These are phyloP conservation scores for Talaromyces rugulosus DNA, from an alignment of 2,329 filamentous ascomycete species.

Conservation along the genomic window DNA sequence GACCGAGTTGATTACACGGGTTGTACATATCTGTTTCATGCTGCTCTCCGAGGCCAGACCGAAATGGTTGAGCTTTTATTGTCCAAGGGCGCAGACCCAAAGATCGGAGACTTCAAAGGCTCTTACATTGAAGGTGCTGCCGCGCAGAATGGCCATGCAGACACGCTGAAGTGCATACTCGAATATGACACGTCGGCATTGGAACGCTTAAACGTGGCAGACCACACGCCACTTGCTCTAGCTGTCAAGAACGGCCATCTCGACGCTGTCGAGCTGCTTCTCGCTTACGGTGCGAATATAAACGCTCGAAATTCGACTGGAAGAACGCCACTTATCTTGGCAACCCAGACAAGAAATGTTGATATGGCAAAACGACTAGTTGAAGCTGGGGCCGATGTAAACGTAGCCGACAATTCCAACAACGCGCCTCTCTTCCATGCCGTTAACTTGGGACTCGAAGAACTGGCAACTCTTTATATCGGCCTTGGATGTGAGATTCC, in stretches of 20 bases:
- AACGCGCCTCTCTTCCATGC: neutral
- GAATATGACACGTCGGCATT: neutral
- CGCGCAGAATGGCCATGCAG: neutral
- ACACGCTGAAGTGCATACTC: neutral
- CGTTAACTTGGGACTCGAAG: neutral
- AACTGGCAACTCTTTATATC: neutral
- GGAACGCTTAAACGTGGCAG: neutral
- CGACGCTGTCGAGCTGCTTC: neutral
- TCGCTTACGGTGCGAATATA: neutral
- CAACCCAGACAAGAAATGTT: neutral
- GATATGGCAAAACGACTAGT: neutral
- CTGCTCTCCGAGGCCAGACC: neutral
- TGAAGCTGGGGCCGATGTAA: neutral
- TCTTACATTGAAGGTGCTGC: neutral
- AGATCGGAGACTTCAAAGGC: neutral
- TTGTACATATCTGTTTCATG: neutral
- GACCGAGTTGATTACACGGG: neutral
- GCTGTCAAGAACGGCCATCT: neutral
- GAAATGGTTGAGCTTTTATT: neutral
- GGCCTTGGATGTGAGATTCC: neutral
- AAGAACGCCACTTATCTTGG: neutral
- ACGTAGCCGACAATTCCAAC: neutral
- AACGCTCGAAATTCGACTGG: neutral
- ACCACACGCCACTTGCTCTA: slow-evolving; percentile 3
- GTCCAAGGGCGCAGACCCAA: neutral